phyloP scores from a whole-genome alignment of 2,329 filamentous ascomycete genomes.

The Venturia nashicola region DNA sequence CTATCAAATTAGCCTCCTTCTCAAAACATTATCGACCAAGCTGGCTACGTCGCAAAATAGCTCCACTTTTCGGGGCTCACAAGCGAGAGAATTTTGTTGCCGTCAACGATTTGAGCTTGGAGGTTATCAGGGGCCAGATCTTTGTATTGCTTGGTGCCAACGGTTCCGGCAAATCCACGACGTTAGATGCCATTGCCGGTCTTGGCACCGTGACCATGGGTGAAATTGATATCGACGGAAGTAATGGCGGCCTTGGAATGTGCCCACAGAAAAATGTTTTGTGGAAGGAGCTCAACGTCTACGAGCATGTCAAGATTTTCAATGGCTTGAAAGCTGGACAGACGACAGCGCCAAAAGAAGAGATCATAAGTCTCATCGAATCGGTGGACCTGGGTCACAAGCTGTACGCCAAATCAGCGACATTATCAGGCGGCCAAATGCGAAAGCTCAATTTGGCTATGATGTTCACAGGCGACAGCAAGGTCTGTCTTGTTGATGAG shows the following conservation, averaged over 20 bases:
- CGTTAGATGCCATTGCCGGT: slow-evolving; percentile 76
- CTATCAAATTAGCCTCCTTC: slow-evolving; percentile 60
- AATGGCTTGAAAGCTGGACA: slow-evolving; percentile 63
- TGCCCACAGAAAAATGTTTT: slow-evolving; percentile 91
- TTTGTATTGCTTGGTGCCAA: slow-evolving; percentile 80
- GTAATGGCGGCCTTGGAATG: slow-evolving; percentile 62
- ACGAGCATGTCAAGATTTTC: slow-evolving; percentile 75
- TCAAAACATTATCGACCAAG: slow-evolving; percentile 67
- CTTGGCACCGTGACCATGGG: slow-evolving; percentile 66
- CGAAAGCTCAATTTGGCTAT: slow-evolving; percentile 84
- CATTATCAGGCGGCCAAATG: slow-evolving; percentile 83
- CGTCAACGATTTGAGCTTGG: slow-evolving; percentile 60
- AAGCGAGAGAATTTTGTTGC: slow-evolving; percentile 60
- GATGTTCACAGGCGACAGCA: slow-evolving; percentile 86
- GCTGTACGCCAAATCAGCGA: slow-evolving; percentile 57
- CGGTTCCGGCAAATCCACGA: slow-evolving; percentile 82
- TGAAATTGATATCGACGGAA: slow-evolving; percentile 63
- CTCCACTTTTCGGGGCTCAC: slow-evolving; percentile 34
- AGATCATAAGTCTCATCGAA: slow-evolving; percentile 51
- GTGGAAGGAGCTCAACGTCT: slow-evolving; percentile 79
- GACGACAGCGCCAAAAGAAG: slow-evolving; percentile 41
- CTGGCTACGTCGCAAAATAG: slow-evolving; percentile 40
- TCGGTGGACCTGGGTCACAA: slow-evolving; percentile 68
- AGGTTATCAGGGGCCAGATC: slow-evolving; percentile 67
- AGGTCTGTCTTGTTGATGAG: slow-evolving; percentile 83